A percentile compares a stretch with the other conserved stretches of the same genome.
Conservation (phyloP, 768 basidiomycete species). For the Amanita exitialis region DNA sequence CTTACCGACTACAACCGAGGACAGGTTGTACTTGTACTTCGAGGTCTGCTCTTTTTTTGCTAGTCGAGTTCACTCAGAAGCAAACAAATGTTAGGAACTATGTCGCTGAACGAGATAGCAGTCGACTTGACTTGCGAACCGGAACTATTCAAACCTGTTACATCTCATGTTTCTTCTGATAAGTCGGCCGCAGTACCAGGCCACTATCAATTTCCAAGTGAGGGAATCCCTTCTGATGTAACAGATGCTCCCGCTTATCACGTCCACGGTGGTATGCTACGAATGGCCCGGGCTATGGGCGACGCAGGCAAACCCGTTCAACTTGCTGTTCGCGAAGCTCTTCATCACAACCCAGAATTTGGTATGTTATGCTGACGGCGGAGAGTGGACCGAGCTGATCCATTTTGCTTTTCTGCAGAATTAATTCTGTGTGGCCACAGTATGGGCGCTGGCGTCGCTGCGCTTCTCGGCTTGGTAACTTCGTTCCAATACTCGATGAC, state of each 20-base stretch:
- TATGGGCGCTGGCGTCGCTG: conserved; percentile 75
- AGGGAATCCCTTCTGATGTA: conserved; percentile 9
- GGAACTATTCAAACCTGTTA: conserved; percentile 51
- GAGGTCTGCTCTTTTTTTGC: conserved; percentile 29
- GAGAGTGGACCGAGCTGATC: background rate
- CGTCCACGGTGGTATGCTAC: conserved; percentile 76
- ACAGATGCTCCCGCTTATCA: conserved; percentile 30
- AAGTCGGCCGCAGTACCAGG: conserved; percentile 26
- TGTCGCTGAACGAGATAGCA: conserved; percentile 82
- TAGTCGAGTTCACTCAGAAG: background rate
- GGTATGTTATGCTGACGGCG: conserved; percentile 32
- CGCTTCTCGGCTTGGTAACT: conserved; percentile 61
- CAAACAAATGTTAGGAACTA: conserved; percentile 41
- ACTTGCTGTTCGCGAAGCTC: conserved; percentile 58
- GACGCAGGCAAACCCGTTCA: conserved; percentile 68
- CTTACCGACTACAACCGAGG: conserved; percentile 68
- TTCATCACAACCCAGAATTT: conserved; percentile 60
- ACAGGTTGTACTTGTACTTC: conserved; percentile 68
- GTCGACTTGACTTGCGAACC: conserved; percentile 80
- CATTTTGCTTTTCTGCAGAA: conserved; percentile 24
- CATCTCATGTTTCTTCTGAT: conserved; percentile 15
- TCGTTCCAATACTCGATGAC: background rate
- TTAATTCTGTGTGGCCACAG: conserved; percentile 77
- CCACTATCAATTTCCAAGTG: conserved; percentile 25
- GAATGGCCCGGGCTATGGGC: conserved; percentile 75